These are phyloP conservation scores for Sugiyamaella chiloensis DNA, from an alignment of 805 yeast species.

Conservation along the genomic window DNA sequence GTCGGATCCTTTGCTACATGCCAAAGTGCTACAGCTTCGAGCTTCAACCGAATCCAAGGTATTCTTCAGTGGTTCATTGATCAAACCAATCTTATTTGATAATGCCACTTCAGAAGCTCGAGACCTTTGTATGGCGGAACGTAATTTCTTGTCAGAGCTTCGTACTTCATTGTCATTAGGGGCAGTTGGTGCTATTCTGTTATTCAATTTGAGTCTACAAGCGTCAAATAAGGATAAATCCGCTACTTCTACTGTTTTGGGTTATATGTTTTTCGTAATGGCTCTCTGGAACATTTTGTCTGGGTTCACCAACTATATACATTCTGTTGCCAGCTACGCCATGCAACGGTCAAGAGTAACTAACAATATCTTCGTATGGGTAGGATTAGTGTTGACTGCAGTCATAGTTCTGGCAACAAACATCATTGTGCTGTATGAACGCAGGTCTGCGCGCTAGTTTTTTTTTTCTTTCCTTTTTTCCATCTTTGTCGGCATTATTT, in stretches of 20 bases:
- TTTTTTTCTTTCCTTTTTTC: not conserved
- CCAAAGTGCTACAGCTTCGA: not conserved
- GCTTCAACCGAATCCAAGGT: not conserved
- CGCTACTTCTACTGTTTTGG: conserved; percentile 13
- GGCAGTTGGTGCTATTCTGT: conserved; percentile 27
- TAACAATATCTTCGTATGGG: conserved; percentile 14
- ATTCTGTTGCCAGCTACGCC: conserved; percentile 20
- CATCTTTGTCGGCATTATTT: not conserved
- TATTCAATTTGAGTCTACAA: conserved; percentile 18
- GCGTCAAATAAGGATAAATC: conserved; percentile 6
- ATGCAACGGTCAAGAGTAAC: conserved; percentile 23
- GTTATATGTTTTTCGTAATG: conserved; percentile 21
- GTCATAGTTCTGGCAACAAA: conserved; percentile 22
- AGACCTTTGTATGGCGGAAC: conserved; percentile 32
- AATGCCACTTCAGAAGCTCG: conserved; percentile 33
- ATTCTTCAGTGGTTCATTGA: conserved; percentile 24
- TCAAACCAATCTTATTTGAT: conserved; percentile 23
- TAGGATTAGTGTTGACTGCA: conserved; percentile 19
- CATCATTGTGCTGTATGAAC: conserved; percentile 15
- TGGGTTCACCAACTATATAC: conserved; percentile 27
- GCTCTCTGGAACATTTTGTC: conserved; percentile 22
- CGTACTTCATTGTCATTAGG: conserved; percentile 25
- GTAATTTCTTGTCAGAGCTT: conserved; percentile 28
- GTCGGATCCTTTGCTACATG: conserved; percentile 3
- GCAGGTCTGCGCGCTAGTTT: too few relatives aligned